A percentile compares a stretch with the other conserved stretches of the same genome.
Evolutionary conservation across 75 land plant species (phyloP).

Genomic region (Pinus albicaulis): DNA sequence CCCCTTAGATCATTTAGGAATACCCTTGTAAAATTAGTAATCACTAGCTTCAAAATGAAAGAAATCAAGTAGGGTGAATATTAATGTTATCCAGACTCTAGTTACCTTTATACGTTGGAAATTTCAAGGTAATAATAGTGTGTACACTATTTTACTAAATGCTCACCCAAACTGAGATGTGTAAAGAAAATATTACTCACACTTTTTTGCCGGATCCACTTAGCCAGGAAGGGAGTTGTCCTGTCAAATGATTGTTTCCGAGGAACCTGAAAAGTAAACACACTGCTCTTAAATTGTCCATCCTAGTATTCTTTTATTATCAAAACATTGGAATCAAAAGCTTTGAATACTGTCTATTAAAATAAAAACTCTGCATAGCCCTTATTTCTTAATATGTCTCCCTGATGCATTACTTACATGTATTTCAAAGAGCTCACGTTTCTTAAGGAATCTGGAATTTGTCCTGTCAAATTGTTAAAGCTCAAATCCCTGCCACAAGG

Average conservation of each 20-base stretch:
- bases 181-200: background rate
- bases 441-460: slow-evolving; percentile 3
- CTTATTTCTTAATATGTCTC: background rate
- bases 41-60: no score
- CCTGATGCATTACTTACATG: background rate
- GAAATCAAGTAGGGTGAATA: no score
- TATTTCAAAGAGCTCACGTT: background rate
- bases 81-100: no score
- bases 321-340: background rate
- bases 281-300: background rate
- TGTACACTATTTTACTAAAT: background rate
- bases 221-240: slow-evolving; percentile 5
- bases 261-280: background rate
- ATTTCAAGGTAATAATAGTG: no score
- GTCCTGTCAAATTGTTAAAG: slow-evolving; percentile 4
- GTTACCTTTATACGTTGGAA: no score
- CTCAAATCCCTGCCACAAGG: slow-evolving; percentile 1
- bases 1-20: no score
- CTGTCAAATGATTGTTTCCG: background rate
- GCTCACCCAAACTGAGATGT: background rate
- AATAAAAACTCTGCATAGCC: background rate
- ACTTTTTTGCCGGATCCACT: background rate
- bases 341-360: no score
- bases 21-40: no score
- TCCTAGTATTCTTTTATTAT: background rate